Evolutionary conservation across 2,329 filamentous ascomycete species (phyloP).

Genomic region (Penicillium sp.): DNA sequence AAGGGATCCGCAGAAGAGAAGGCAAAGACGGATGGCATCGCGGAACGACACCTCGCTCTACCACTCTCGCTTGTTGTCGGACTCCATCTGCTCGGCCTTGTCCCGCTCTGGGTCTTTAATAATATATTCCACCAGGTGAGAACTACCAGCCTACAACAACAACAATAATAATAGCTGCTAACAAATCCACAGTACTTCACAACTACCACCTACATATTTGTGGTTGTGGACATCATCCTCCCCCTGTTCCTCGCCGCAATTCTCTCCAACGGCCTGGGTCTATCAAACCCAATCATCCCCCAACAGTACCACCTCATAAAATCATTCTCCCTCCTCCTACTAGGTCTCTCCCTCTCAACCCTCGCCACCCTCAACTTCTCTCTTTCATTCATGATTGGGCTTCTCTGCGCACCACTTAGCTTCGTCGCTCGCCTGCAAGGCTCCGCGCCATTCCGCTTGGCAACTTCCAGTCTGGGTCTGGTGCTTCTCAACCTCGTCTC

Average conservation of each 20-base stretch:
- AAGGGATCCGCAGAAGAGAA: constrained; percentile 17
- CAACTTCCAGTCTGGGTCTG: constrained; percentile 40
- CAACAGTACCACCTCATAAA: constrained; percentile 79
- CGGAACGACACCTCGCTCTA: constrained; percentile 41
- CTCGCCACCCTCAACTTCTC: constrained; percentile 96
- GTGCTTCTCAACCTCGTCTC: constrained; percentile 59
- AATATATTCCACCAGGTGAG: constrained; percentile 64
- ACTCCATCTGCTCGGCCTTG: constrained; percentile 71
- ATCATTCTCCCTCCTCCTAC: constrained; percentile 85
- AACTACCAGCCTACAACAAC: not conserved
- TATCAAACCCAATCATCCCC: constrained; percentile 49
- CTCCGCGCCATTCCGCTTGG: constrained; percentile 19
- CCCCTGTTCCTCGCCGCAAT: constrained; percentile 57
- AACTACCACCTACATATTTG: constrained; percentile 58
- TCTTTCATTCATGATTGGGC: constrained; percentile 77
- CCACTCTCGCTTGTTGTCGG: constrained; percentile 68
- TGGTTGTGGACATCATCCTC: constrained; percentile 53
- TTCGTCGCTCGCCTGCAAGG: constrained; percentile 52
- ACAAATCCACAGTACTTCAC: constrained; percentile 53
- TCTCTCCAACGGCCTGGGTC: constrained; percentile 47
- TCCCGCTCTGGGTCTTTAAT: constrained; percentile 87
- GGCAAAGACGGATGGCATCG: constrained; percentile 11
- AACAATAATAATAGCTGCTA: constrained; percentile 1
- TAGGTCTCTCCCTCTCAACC: constrained; percentile 87
- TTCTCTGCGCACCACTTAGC: constrained; percentile 74